phyloP scores from a whole-genome alignment of 345 rosid species.

The Schrenkiella parvula region DNA sequence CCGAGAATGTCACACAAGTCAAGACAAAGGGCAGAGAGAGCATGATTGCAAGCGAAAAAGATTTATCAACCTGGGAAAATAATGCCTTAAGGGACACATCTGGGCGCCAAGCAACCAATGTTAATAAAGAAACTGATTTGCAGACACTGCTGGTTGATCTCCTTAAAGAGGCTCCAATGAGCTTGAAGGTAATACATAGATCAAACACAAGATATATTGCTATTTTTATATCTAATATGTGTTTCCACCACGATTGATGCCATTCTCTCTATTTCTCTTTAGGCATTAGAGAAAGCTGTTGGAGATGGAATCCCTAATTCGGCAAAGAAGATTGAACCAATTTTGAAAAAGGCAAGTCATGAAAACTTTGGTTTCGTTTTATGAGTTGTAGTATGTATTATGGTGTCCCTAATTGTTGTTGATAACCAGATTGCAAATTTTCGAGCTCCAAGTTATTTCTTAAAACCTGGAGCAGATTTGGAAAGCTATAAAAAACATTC shows the following conservation, averaged over 20 bases:
- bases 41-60: slow-evolving; percentile 49
- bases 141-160: slow-evolving; percentile 52
- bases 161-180: slow-evolving; percentile 77
- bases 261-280: slow-evolving; percentile 19
- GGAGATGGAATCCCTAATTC: slow-evolving; percentile 59
- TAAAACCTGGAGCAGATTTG: slow-evolving; percentile 63
- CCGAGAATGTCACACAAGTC: slow-evolving; percentile 40
- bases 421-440: slow-evolving; percentile 69
- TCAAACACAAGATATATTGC: slow-evolving; percentile 5
- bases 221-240: slow-evolving; percentile 9
- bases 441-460: slow-evolving; percentile 73
- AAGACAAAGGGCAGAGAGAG: slow-evolving; percentile 49
- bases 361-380: slow-evolving; percentile 28
- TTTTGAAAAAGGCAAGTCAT: slow-evolving; percentile 63
- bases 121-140: slow-evolving; percentile 54
- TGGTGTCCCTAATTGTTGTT: slow-evolving; percentile 34
- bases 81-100: slow-evolving; percentile 41
- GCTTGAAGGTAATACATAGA: slow-evolving; percentile 59
- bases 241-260: background rate
- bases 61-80: slow-evolving; percentile 39
- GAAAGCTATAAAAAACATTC: slow-evolving; percentile 58
- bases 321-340: slow-evolving; percentile 62
- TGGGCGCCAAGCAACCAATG: slow-evolving; percentile 41
- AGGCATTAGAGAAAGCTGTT: slow-evolving; percentile 86
- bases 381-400: slow-evolving; percentile 16